phyloP scores from a whole-genome alignment of 805 yeast genomes.

The Kodamaea neixiangensis region DNA sequence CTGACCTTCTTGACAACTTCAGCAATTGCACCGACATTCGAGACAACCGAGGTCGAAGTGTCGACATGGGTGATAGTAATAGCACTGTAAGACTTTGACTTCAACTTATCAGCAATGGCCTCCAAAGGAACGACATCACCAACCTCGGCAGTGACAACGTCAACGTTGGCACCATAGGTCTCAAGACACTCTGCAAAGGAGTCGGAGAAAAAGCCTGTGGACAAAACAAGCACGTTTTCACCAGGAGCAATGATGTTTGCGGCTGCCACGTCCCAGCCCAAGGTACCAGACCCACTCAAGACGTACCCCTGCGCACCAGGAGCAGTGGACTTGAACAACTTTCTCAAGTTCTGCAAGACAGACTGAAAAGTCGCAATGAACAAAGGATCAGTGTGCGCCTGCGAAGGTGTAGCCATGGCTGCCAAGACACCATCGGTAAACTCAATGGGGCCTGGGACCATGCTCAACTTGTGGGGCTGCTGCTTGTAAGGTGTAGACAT shows the following conservation, averaged over 20 bases:
- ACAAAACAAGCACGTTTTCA: constrained; percentile 76
- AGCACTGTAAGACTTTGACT: constrained; percentile 54
- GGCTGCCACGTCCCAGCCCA: constrained; percentile 92
- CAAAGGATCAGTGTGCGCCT: constrained; percentile 88
- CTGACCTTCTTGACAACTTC: constrained; percentile 59
- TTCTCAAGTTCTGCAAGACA: constrained; percentile 67
- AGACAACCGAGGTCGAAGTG: constrained; percentile 92
- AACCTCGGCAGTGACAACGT: constrained; percentile 66
- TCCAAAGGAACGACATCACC: constrained; percentile 69
- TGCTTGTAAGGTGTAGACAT: constrained; percentile 43
- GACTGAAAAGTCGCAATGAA: constrained; percentile 73
- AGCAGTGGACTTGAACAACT: constrained; percentile 69
- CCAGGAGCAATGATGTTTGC: constrained; percentile 67
- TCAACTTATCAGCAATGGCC: constrained; percentile 57
- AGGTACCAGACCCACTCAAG: constrained; percentile 87
- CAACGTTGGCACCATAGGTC: constrained; percentile 76
- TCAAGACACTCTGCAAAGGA: constrained; percentile 73
- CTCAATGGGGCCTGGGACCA: constrained; percentile 88
- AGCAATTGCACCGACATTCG: constrained; percentile 66
- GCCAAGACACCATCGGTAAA: constrained; percentile 75
- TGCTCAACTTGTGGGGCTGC: constrained; percentile 46
- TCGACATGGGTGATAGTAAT: constrained; percentile 94
- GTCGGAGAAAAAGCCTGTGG: constrained; percentile 91
- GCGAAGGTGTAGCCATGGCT: constrained; percentile 81
- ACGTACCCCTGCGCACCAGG: constrained; percentile 76